Conservation (phyloP, 306 rosid species). For the Cicer chorassanicum region DNA sequence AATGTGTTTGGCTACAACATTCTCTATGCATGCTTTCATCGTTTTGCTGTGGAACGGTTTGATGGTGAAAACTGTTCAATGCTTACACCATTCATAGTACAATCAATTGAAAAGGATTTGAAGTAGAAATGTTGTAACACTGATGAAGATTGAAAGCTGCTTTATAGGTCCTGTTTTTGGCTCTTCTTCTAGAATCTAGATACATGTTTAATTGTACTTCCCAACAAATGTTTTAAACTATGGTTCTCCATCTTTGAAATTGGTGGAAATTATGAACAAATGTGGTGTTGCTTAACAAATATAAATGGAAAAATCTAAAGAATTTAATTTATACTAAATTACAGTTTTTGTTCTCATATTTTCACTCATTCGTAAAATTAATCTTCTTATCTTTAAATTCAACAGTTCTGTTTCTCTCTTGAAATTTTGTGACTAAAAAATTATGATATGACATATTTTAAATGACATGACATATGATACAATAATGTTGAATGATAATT, state of each 20-base stretch:
- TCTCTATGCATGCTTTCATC: slow-evolving; percentile 8
- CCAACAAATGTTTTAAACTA: background rate
- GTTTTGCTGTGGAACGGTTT: slow-evolving; percentile 12
- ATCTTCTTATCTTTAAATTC: no score
- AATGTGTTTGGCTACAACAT: slow-evolving; percentile 38
- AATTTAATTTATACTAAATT: no score
- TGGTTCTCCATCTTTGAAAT: background rate
- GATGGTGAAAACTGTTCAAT: slow-evolving; percentile 32
- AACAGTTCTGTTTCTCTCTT: no score
- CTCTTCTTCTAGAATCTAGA: background rate
- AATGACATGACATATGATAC: no score
- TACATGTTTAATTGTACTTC: slow-evolving; percentile 8
- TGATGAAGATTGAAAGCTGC: slow-evolving; percentile 28
- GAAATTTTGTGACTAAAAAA: no score
- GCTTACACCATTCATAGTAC: slow-evolving; percentile 18
- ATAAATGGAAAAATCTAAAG: no score
- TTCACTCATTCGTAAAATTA: no score
- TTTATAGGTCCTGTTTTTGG: slow-evolving; percentile 12
- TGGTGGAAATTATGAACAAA: background rate
- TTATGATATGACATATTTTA: no score
- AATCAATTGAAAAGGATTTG: slow-evolving; percentile 40
- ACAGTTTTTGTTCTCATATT: no score
- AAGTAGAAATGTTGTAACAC: background rate
- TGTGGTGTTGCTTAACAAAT: background rate
- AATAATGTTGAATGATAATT: no score